These are phyloP conservation scores for Gelatoporia subvermispora DNA, from an alignment of 768 basidiomycete species.

Conservation along the genomic window DNA sequence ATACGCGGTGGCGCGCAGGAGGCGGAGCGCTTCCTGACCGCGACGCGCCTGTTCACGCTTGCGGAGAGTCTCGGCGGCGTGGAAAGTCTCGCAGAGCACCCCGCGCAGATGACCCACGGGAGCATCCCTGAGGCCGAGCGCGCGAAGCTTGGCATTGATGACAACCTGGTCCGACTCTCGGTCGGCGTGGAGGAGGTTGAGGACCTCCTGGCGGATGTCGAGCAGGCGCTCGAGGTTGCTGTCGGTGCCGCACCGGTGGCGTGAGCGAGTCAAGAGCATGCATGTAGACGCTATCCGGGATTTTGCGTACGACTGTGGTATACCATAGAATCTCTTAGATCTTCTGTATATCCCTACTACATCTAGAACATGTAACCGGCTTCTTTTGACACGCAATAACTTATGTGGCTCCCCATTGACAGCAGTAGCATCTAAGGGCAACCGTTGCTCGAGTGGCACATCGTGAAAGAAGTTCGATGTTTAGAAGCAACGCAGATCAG, in stretches of 20 bases:
- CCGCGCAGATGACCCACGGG: slow-evolving; percentile 86
- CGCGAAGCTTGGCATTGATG: slow-evolving; percentile 67
- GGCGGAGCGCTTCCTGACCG: slow-evolving; percentile 64
- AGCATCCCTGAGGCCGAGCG: slow-evolving; percentile 68
- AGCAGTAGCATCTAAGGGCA: too few relatives aligned
- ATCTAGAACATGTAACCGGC: too few relatives aligned
- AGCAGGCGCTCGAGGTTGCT: slow-evolving; percentile 54
- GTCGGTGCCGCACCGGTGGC: not conserved
- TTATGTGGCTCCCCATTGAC: too few relatives aligned
- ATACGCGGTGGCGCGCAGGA: slow-evolving; percentile 46
- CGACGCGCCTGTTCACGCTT: slow-evolving; percentile 65
- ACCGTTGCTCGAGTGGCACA: too few relatives aligned
- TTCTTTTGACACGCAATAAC: too few relatives aligned
- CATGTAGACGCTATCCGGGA: too few relatives aligned
- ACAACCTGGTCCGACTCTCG: slow-evolving; percentile 71
- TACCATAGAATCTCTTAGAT: too few relatives aligned
- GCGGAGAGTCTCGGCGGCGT: slow-evolving; percentile 92
- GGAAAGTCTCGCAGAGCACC: slow-evolving; percentile 86
- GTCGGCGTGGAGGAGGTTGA: slow-evolving; percentile 87
- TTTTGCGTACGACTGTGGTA: too few relatives aligned
- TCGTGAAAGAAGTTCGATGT: too few relatives aligned
- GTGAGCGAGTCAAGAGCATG: too few relatives aligned
- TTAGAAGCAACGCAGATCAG: too few relatives aligned
- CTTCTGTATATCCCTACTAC: too few relatives aligned
- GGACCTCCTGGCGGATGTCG: slow-evolving; percentile 72